phyloP scores from a whole-genome alignment of 139 green algal species.

The Chlorella sp. region DNA sequence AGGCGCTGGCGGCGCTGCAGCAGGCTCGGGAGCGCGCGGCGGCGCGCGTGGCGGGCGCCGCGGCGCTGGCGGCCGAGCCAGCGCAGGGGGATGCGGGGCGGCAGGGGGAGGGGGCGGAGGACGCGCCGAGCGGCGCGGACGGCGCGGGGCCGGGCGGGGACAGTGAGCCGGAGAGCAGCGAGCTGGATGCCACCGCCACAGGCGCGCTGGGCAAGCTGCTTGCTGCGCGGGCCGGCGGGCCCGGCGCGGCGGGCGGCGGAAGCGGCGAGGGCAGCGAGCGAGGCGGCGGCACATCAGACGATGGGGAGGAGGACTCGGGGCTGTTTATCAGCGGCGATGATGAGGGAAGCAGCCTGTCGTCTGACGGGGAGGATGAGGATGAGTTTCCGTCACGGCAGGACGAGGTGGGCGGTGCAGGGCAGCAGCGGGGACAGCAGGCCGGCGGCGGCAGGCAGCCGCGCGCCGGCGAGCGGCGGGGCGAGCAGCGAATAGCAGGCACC shows the following conservation, averaged over 20 bases:
- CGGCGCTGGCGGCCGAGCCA: neutral
- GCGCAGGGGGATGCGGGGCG: too few species aligned
- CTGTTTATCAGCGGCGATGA: slow-evolving; percentile 15
- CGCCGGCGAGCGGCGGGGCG: neutral
- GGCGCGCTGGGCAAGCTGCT: slow-evolving; percentile 18
- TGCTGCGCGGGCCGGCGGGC: neutral
- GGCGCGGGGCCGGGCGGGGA: neutral
- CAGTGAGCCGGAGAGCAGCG: neutral
- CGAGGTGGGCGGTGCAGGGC: too few species aligned
- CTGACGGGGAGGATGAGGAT: neutral
- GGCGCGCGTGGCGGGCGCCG: neutral
- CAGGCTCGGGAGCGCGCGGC: neutral
- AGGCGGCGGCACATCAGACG: neutral
- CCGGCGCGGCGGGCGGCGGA: neutral
- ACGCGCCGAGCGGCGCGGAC: neutral
- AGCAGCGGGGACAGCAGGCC: neutral
- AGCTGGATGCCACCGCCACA: neutral
- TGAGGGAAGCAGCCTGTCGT: neutral
- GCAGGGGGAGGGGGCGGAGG: neutral
- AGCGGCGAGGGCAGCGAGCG: neutral
- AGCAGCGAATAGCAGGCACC: slow-evolving; percentile 1
- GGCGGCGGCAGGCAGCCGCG: neutral
- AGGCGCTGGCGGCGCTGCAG: neutral
- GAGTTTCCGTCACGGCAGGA: neutral
- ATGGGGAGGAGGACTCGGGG: slow-evolving; percentile 13